Base-by-base conservation (phyloP, 192 early-diverging fungal species). In the Backusella parvicylindrica region DNA sequence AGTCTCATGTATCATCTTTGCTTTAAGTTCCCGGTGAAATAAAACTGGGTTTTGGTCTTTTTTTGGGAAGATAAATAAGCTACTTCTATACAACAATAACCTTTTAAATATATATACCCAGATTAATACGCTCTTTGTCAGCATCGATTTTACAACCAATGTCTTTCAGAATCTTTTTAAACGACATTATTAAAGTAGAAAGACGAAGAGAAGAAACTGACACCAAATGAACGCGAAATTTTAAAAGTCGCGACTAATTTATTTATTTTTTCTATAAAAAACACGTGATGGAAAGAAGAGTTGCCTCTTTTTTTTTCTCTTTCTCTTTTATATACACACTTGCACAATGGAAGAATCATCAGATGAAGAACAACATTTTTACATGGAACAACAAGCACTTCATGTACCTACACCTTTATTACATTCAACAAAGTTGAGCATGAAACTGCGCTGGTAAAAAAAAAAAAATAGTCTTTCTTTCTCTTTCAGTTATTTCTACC, bases 341-440 rank as follows among this genome's bases (percentile, higher is more conserved):
- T 43, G 6, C 11, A 9, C 11, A 60, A 73, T 73, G 56, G 77
- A 78, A 30, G 77, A 78, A 31, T 73, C 71, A 18, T 78, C 77
- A 31, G 64, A 66, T 78, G 77, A 78, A 6, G 77, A 73, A 18
- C 43, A 73, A 9, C 47, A 68, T 11, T 21, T 47, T 2, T 30
- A 70, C 0, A 16, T 56, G 37, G 49, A 40, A 33, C 38, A 64
- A 6, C 71, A 74, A 33, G 65, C 70, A 13, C 77, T 86, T 21
- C 87, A 89, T 68, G 79, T 79, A 16, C 79, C 72, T 6, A 87
- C 84, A 2, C 87, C 87, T 13, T 50, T 89, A 30, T 18, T 89
- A 32, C 87, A 84, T 68, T 86, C 85, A 31, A 71, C 84, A 23
- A 70, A 71, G 23, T 68, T 89, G n/a, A 87, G 81, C 50, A 72